Percentiles rank a stretch among this genome's conserved stretches.
phyloP scores from a whole-genome alignment of 2,329 filamentous ascomycete species.

The Gaeumannomyces sp. region DNA sequence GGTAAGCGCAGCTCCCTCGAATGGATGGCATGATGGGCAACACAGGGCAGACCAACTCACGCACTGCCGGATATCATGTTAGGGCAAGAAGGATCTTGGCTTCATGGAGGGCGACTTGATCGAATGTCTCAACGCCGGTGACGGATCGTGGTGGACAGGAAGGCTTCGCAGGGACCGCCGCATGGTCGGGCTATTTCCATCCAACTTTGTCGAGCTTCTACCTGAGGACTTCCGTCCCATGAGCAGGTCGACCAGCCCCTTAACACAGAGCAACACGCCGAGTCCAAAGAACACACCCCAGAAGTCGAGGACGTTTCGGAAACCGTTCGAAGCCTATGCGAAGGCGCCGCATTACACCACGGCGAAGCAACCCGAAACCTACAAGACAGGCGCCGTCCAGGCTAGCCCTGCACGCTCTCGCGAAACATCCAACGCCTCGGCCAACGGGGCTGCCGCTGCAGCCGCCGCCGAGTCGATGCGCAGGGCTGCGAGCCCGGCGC shows the following conservation, averaged over 20 bases:
- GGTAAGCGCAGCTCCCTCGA: constrained; percentile 31
- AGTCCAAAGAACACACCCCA: constrained; percentile 49
- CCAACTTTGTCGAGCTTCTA: constrained; percentile 92
- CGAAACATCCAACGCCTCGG: constrained; percentile 36
- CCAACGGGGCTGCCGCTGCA: constrained; percentile 10
- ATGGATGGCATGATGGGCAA: background rate
- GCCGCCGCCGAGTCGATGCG: too few species aligned
- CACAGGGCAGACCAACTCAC: background rate
- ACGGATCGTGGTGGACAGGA: constrained; percentile 98
- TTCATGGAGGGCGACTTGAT: constrained; percentile 98
- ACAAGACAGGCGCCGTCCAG: constrained; percentile 29
- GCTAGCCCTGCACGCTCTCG: constrained; percentile 32
- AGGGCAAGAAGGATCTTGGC: constrained; percentile 88
- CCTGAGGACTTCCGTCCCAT: constrained; percentile 79
- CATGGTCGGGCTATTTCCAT: constrained; percentile 89
- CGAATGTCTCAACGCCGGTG: constrained; percentile 94
- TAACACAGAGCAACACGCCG: constrained; percentile 50
- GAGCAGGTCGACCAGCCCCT: constrained; percentile 51
- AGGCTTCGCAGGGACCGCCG: constrained; percentile 82
- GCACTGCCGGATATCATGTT: background rate
- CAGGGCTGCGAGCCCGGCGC: constrained; percentile 21
- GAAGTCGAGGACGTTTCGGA: constrained; percentile 58
- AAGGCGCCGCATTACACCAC: constrained; percentile 62
- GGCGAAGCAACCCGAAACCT: constrained; percentile 54
- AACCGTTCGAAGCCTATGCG: constrained; percentile 61